These are phyloP conservation scores for Nematodospora anomalae DNA, from an alignment of 1,139 yeast species.

Conservation along the genomic window DNA sequence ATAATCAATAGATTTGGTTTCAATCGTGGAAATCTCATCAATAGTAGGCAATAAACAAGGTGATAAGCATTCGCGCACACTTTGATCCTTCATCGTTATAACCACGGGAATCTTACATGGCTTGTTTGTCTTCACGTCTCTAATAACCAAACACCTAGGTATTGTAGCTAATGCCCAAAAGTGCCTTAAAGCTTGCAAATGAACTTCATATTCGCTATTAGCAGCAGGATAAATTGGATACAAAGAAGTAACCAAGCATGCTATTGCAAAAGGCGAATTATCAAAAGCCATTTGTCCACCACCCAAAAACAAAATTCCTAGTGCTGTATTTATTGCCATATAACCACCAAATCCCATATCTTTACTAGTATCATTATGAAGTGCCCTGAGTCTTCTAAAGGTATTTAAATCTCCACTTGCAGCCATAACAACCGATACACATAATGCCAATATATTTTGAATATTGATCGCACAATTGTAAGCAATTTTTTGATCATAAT, in stretches of 20 bases:
- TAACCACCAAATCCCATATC: conserved; percentile 64
- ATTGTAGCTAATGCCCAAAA: conserved; percentile 90
- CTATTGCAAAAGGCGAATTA: conserved; percentile 63
- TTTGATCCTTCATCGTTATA: conserved; percentile 44
- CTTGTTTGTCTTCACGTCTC: conserved; percentile 63
- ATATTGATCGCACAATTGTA: conserved; percentile 56
- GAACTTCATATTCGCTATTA: conserved; percentile 50
- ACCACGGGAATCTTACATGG: conserved; percentile 54
- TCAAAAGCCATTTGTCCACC: conserved; percentile 89
- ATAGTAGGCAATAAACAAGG: conserved; percentile 75
- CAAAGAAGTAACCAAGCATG: conserved; percentile 69
- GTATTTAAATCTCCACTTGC: conserved; percentile 88
- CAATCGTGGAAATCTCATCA: conserved; percentile 42
- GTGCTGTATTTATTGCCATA: conserved; percentile 77
- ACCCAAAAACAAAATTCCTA: conserved; percentile 87
- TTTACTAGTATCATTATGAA: conserved; percentile 58
- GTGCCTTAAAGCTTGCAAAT: conserved; percentile 83
- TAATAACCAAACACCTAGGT: conserved; percentile 72
- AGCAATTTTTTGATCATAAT: conserved; percentile 63
- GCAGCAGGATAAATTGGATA: conserved; percentile 70
- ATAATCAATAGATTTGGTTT: conserved; percentile 43
- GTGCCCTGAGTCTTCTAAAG: conserved; percentile 66
- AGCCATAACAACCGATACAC: conserved; percentile 77
- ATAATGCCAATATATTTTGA: conserved; percentile 60
- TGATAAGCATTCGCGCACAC: conserved; percentile 32